Base-by-base conservation (phyloP, 1,139 yeast genomes). In the Yamadazyma pseudoaaseri region DNA sequence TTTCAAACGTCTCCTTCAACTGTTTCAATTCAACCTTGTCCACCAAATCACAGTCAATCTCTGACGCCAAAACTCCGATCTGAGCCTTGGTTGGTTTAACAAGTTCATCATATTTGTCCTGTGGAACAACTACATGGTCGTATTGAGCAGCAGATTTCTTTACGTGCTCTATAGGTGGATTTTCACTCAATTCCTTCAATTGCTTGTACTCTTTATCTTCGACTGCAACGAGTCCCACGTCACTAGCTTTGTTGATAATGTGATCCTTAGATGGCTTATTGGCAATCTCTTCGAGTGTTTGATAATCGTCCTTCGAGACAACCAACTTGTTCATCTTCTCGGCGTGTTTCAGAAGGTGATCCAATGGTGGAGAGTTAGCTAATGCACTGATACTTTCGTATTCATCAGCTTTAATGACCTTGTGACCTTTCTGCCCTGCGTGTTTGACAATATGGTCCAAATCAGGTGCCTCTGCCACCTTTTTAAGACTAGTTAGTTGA, bases 311-410 rank as follows among this genome's bases (percentile, higher is more conserved):
- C 2, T 34, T 30, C 1, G 29, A 26, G 3, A 44, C 17, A 3
- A 40, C 30, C 7, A 20, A 28, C 33, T 31, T 33, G 11, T 35
- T 30, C 26, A 41, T 29, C 3, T 12, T 23, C 1, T 27, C 10
- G 4, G 47, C 44, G 18, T 39, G 53, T 25, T 58, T 61, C 33
- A 57, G 54, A 6, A 67, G 56, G 31, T 60, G 65, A 20, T 52
- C 56, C 38, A 57, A 41, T 7, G 54, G 39, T 21, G 70, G 70
- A 9, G 30, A 24, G 20, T 52, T 29, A 0, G 60, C 58, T 7
- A 47, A 33, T 13, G 39, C 6, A 9, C 29, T 33, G 26, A 58
- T 35, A 5, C 32, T 6, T 3, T 13, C 13, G 5, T 33, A 42
- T 20, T 52, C 53, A 11, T 48, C 38, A 1, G 50, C 27, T 1